Conservation (phyloP, 1,139 yeast genomes). For the Blastobotrys capitulatus region DNA sequence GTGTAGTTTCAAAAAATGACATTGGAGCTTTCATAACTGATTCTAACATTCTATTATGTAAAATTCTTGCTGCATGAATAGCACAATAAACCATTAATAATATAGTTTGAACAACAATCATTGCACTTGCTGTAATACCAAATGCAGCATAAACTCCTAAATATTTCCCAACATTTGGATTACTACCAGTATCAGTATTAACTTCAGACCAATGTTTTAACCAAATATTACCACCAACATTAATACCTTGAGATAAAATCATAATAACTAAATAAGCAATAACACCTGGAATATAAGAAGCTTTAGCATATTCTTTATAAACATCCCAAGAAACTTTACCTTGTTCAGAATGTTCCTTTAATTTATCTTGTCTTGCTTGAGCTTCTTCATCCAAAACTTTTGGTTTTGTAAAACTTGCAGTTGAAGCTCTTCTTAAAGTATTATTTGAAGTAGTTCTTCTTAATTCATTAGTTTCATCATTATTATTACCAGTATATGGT, state of each 20-base stretch:
- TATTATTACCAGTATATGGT: constrained; percentile 6
- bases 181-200: constrained; percentile 60
- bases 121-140: constrained; percentile 63
- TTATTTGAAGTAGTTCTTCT: constrained; percentile 19
- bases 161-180: constrained; percentile 65
- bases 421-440: constrained; percentile 68
- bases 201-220: constrained; percentile 96
- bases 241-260: constrained; percentile 52
- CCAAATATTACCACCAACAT: constrained; percentile 76
- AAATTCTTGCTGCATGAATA: constrained; percentile 69
- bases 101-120: constrained; percentile 60
- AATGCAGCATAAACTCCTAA: constrained; percentile 70
- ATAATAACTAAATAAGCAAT: constrained; percentile 43
- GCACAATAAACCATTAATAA: constrained; percentile 81
- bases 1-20: constrained; percentile 96
- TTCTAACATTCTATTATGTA: constrained; percentile 75
- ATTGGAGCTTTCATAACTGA: constrained; percentile 89
- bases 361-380: constrained; percentile 26
- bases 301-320: constrained; percentile 75
- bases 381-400: constrained; percentile 30
- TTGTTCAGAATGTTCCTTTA: constrained; percentile 74
- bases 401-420: constrained; percentile 47
- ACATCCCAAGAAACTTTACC: constrained; percentile 93
- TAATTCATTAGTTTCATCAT: neutral
- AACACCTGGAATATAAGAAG: constrained; percentile 77